Conservation (phyloP, 1,284 basidiomycete species). For the Cystobasidium sp. region DNA sequence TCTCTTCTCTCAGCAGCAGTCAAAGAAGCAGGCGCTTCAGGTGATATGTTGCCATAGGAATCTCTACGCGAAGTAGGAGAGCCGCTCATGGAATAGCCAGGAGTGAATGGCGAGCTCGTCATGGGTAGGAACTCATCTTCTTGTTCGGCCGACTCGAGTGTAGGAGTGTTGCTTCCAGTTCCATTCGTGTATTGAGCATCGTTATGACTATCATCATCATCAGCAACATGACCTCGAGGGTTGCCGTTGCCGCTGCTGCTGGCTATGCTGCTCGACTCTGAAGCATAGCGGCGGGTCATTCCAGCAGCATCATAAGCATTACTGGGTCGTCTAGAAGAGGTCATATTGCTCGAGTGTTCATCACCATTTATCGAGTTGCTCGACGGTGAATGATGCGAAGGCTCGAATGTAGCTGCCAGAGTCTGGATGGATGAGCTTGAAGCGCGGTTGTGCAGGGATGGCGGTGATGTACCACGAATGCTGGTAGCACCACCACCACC, state of each 20-base stretch:
- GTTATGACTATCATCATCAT: conserved; percentile 5
- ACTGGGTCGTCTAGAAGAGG: too few species aligned
- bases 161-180: background rate
- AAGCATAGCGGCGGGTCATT: background rate
- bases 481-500: background rate
- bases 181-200: background rate
- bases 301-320: background rate
- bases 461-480: background rate
- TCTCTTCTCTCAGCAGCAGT: conserved; percentile 48
- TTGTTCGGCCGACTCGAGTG: conserved; percentile 28
- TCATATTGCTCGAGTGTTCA: background rate
- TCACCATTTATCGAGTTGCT: background rate
- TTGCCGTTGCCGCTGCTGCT: conserved; percentile 1
- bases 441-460: conserved; percentile 19
- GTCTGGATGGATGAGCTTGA: conserved; percentile 23
- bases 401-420: conserved; percentile 25
- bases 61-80: conserved; percentile 16
- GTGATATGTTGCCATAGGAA: conserved; percentile 14
- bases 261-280: background rate
- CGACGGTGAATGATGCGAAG: background rate
- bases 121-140: conserved; percentile 45
- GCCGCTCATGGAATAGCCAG: conserved; percentile 29
- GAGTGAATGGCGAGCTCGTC: conserved; percentile 28
- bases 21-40: conserved; percentile 10
- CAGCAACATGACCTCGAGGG: conserved; percentile 2